A percentile compares a stretch with the other conserved stretches of the same genome.
phyloP scores from a whole-genome alignment of 2,329 filamentous ascomycete genomes.

The Fusarium nisikadoi region DNA sequence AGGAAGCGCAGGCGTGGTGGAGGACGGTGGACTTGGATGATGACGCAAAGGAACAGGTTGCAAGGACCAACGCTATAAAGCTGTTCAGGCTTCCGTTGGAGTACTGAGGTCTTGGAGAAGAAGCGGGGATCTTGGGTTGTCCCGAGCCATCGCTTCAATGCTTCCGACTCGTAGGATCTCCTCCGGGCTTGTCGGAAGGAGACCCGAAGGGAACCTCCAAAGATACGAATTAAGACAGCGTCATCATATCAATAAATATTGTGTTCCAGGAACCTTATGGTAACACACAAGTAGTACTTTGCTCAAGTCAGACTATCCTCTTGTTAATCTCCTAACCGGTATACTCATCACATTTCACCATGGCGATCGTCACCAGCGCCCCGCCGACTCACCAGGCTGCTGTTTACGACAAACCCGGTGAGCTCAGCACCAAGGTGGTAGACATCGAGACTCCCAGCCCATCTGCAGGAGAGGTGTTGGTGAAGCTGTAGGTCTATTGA shows the following conservation, averaged over 20 bases:
- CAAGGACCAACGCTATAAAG: conserved; percentile 7
- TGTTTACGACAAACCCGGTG: background rate
- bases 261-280: fast-evolving
- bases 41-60: background rate
- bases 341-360: background rate
- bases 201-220: background rate
- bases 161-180: background rate
- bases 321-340: background rate
- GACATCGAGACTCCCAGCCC: background rate
- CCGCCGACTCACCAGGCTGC: background rate
- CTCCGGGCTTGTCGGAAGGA: background rate
- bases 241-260: background rate
- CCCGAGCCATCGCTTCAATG: background rate
- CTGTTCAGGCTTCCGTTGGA: conserved; percentile 12
- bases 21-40: background rate
- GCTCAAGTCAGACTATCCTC: fast-evolving
- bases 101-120: fast-evolving
- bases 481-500: background rate
- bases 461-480: background rate
- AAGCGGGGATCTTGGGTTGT: background rate
- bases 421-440: background rate
- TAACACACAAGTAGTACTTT: background rate
- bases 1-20: conserved; percentile 25
- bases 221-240: background rate
- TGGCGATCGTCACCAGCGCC: background rate